Evolutionary conservation across 768 basidiomycete species (phyloP).

Genomic region (Kwoniella sp.): DNA sequence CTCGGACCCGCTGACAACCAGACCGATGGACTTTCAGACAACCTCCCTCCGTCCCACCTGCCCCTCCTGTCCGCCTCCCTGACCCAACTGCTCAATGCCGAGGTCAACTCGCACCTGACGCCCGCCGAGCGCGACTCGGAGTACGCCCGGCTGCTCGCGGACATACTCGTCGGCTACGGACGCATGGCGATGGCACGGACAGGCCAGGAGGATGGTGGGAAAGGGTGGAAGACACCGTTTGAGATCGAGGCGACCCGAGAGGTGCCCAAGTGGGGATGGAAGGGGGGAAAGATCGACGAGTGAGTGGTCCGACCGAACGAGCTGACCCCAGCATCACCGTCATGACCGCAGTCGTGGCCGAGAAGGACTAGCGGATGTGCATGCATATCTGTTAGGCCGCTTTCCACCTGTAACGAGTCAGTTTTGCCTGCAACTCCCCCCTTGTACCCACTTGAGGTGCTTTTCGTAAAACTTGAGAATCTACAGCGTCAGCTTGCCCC

Average conservation of each 20-base stretch:
- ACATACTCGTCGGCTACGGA: constrained; percentile 47
- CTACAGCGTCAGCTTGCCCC: constrained; percentile 24
- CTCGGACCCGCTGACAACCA: constrained; percentile 7
- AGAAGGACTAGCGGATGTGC: constrained; percentile 20
- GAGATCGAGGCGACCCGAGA: constrained; percentile 46
- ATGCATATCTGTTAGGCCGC: too few relatives aligned
- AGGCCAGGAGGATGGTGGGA: constrained; percentile 33
- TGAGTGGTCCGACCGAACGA: constrained; percentile 22
- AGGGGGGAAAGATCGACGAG: constrained; percentile 51
- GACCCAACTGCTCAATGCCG: constrained; percentile 25
- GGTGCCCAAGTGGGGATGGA: constrained; percentile 30
- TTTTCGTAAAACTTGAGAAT: constrained; percentile 47
- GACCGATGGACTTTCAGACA: constrained; percentile 51
- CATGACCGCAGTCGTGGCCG: constrained; percentile 43
- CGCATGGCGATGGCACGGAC: constrained; percentile 46
- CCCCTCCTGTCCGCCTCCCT: constrained; percentile 34
- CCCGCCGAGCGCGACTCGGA: constrained; percentile 34
- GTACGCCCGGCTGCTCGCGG: constrained; percentile 40
- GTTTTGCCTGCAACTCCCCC: too few relatives aligned
- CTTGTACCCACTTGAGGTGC: constrained; percentile 45
- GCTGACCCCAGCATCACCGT: constrained; percentile 34
- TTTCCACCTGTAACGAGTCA: too few relatives aligned
- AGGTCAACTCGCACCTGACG: constrained; percentile 36
- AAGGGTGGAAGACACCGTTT: constrained; percentile 47
- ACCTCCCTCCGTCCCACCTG: constrained; percentile 42